A percentile compares a stretch with the other conserved stretches of the same genome.
Evolutionary conservation across 2,329 filamentous ascomycete genomes (phyloP).

Genomic region (Coniella lustricola): DNA sequence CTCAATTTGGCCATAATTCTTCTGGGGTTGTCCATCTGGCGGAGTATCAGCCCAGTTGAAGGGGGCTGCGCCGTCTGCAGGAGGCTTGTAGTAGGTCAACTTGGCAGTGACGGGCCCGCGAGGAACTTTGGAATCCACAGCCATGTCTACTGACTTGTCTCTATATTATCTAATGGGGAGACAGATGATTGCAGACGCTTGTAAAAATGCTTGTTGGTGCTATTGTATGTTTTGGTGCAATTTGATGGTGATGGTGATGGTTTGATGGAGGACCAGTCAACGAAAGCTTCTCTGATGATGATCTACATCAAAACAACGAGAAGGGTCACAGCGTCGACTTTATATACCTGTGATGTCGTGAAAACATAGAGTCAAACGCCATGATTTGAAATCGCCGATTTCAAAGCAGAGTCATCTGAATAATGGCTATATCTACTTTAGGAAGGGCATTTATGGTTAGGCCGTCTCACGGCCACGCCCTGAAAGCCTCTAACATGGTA

Average conservation of each 20-base stretch:
- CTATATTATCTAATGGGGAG: neutral
- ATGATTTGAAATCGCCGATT: slow-evolving; percentile 1
- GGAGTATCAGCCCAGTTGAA: slow-evolving; percentile 62
- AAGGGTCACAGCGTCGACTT: neutral
- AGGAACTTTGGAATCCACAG: slow-evolving; percentile 34
- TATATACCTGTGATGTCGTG: neutral
- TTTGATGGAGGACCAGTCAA: too few species aligned
- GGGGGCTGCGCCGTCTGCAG: slow-evolving; percentile 51
- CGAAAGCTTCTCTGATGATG: too few species aligned
- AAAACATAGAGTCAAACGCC: too few species aligned
- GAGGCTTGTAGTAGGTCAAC: slow-evolving; percentile 60
- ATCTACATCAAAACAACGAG: too few species aligned
- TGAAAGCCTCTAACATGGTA: too few species aligned
- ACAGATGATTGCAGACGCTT: neutral
- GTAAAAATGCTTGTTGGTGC: neutral
- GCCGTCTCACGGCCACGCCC: too few species aligned
- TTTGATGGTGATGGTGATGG: too few species aligned
- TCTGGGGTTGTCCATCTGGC: slow-evolving; percentile 52
- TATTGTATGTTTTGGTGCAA: too few species aligned
- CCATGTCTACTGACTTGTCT: slow-evolving; percentile 25
- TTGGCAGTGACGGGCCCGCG: slow-evolving; percentile 54
- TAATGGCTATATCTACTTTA: neutral
- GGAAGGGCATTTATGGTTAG: too few species aligned
- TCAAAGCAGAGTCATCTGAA: slow-evolving; percentile 3
- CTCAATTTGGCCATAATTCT: slow-evolving; percentile 52